These are phyloP conservation scores for Cicer cuneatum DNA, from an alignment of 306 rosid species.

Conservation along the genomic window DNA sequence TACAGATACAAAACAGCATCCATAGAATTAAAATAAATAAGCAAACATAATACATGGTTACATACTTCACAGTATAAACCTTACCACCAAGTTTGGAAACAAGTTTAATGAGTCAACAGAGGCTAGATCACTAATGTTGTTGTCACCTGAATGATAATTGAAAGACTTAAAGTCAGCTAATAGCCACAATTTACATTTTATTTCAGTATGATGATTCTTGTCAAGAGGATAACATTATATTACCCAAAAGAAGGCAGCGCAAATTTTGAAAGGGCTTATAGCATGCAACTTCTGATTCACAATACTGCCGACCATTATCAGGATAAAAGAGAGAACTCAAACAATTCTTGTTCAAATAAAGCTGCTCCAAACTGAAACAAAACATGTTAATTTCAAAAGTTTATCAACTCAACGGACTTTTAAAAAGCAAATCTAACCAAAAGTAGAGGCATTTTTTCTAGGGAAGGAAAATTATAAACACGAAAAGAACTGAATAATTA, in stretches of 20 bases:
- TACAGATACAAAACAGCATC: conserved; percentile 25
- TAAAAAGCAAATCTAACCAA: conserved; percentile 32
- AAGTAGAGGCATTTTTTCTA: neutral
- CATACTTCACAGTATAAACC: conserved; percentile 44
- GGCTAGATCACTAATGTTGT: conserved; percentile 69
- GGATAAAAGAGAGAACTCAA: conserved; percentile 73
- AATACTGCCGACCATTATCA: conserved; percentile 40
- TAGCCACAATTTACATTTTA: conserved; percentile 29
- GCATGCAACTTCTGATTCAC: conserved; percentile 49
- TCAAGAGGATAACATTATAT: conserved; percentile 40
- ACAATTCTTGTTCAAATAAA: conserved; percentile 82
- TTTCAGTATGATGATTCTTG: conserved; percentile 34
- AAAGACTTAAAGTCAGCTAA: conserved; percentile 39
- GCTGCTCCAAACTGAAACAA: conserved; percentile 93
- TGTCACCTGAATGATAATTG: conserved; percentile 68
- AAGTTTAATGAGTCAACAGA: conserved; percentile 78
- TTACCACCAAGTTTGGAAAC: conserved; percentile 84
- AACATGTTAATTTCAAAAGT: conserved; percentile 42
- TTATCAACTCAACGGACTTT: conserved; percentile 40
- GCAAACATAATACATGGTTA: conserved; percentile 32
- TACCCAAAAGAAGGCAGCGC: conserved; percentile 87
- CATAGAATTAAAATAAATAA: conserved; percentile 35
- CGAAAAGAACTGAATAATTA: conserved; percentile 25
- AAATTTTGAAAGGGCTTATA: conserved; percentile 69
- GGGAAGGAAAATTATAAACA: conserved; percentile 16